These are phyloP conservation scores for Phanerochaete sordida DNA, from an alignment of 768 basidiomycete species.

Conservation along the genomic window DNA sequence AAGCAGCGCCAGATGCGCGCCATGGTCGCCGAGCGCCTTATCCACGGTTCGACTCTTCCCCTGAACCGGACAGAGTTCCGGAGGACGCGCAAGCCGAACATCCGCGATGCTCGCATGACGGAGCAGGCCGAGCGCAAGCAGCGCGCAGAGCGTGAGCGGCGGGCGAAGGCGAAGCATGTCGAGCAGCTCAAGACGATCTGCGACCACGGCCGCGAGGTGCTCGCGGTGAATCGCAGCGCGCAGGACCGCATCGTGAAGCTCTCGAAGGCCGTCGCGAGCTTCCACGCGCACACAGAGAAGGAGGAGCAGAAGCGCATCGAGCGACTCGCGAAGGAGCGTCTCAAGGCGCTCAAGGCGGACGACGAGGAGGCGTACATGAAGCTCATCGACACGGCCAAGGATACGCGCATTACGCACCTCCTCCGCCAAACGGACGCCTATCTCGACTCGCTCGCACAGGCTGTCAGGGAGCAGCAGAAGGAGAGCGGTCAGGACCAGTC, in stretches of 20 bases:
- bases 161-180: conserved; percentile 94
- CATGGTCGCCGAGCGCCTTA: conserved; percentile 80
- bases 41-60: conserved; percentile 84
- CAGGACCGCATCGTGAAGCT: conserved; percentile 58
- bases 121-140: conserved; percentile 91
- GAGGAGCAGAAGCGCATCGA: conserved; percentile 98
- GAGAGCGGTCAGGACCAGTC: conserved; percentile 51
- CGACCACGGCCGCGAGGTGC: conserved; percentile 73
- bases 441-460: conserved; percentile 92
- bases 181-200: conserved; percentile 89
- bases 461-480: conserved; percentile 89
- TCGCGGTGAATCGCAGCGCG: conserved; percentile 55
- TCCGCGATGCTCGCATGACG: conserved; percentile 86
- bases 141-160: conserved; percentile 85
- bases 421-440: conserved; percentile 92
- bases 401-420: conserved; percentile 96
- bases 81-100: conserved; percentile 75
- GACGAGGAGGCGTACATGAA: conserved; percentile 99
- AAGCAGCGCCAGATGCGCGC: conserved; percentile 89
- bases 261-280: conserved; percentile 73
- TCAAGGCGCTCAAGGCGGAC: conserved; percentile 94
- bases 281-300: conserved; percentile 91
- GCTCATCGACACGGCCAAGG: conserved; percentile 97
- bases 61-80: conserved; percentile 92
- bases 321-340: conserved; percentile 93